phyloP scores from a whole-genome alignment of 2,329 filamentous ascomycete species.

The Ascochyta pisi region DNA sequence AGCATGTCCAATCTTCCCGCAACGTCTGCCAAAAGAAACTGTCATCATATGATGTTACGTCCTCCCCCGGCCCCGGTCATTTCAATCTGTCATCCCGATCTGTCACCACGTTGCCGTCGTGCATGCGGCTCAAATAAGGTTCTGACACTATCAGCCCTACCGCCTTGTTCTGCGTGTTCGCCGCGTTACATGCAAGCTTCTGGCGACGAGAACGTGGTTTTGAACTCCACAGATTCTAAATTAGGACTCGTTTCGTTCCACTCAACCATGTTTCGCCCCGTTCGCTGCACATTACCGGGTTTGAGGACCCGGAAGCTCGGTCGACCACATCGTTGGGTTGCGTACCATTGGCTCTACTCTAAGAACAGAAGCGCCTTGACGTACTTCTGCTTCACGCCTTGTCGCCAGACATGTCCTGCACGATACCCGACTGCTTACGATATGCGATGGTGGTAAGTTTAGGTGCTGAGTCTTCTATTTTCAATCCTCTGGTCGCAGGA shows the following conservation, averaged over 20 bases:
- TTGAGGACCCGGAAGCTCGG: constrained; percentile 20
- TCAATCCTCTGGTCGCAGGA: constrained; percentile 26
- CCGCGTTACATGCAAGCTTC: constrained; percentile 16
- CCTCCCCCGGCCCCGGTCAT: neutral
- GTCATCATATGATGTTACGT: neutral
- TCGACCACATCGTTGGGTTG: constrained; percentile 9
- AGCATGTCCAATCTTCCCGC: neutral
- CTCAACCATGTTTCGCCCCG: constrained; percentile 23
- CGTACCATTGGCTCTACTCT: too few species aligned
- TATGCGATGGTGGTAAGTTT: constrained; percentile 27
- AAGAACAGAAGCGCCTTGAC: constrained; percentile 28
- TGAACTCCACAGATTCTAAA: constrained; percentile 40
- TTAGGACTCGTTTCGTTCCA: constrained; percentile 22
- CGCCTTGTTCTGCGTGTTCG: constrained; percentile 30
- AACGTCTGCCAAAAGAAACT: neutral
- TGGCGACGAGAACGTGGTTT: constrained; percentile 21
- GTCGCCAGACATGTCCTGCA: constrained; percentile 26
- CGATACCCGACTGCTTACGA: constrained; percentile 39
- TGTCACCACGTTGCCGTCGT: constrained; percentile 23
- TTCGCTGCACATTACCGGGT: constrained; percentile 26
- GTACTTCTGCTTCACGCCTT: constrained; percentile 25
- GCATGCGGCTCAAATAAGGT: constrained; percentile 47
- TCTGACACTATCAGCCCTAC: constrained; percentile 47
- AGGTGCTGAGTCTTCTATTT: constrained; percentile 31
- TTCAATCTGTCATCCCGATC: constrained; percentile 2